Conservation (phyloP, 768 basidiomycete genomes). For the Termitomyces eurrhizus region DNA sequence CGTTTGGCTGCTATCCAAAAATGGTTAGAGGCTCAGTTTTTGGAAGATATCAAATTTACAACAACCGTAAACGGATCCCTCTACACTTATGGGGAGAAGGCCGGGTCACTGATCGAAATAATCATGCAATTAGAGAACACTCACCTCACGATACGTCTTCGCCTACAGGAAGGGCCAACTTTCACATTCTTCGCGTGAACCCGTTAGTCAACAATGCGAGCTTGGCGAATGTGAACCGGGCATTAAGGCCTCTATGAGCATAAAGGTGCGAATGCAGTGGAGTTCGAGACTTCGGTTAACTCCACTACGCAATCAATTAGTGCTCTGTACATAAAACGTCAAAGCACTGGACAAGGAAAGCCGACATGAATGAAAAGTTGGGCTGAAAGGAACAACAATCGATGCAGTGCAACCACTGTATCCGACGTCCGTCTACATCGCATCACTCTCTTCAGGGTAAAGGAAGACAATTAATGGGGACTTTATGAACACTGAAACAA, state of each 20-base stretch:
- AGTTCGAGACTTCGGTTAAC: conserved; percentile 16
- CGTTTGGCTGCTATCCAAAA: conserved; percentile 32
- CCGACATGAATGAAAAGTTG: conserved; percentile 12
- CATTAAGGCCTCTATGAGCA: conserved; percentile 17
- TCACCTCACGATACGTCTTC: conserved; percentile 6
- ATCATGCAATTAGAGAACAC: conserved; percentile 14
- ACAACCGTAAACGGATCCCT: conserved; percentile 20
- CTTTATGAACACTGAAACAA: not conserved
- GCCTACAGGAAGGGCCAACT: conserved; percentile 10
- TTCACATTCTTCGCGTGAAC: conserved; percentile 12
- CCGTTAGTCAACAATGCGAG: conserved; percentile 12
- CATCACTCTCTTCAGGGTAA: conserved; percentile 15
- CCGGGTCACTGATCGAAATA: conserved; percentile 18
- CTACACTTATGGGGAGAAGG: conserved; percentile 22
- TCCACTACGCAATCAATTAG: conserved; percentile 16
- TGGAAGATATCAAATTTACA: conserved; percentile 21
- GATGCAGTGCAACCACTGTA: not conserved
- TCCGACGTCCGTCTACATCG: conserved; percentile 18
- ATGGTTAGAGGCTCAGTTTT: conserved; percentile 30
- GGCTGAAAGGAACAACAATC: conserved; percentile 9
- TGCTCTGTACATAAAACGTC: conserved; percentile 17
- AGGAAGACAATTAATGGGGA: not conserved
- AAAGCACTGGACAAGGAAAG: conserved; percentile 8
- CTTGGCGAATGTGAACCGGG: conserved; percentile 13
- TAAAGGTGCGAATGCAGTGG: conserved; percentile 5